Conservation (phyloP, 805 yeast genomes). For the Nakazawaea populi region DNA sequence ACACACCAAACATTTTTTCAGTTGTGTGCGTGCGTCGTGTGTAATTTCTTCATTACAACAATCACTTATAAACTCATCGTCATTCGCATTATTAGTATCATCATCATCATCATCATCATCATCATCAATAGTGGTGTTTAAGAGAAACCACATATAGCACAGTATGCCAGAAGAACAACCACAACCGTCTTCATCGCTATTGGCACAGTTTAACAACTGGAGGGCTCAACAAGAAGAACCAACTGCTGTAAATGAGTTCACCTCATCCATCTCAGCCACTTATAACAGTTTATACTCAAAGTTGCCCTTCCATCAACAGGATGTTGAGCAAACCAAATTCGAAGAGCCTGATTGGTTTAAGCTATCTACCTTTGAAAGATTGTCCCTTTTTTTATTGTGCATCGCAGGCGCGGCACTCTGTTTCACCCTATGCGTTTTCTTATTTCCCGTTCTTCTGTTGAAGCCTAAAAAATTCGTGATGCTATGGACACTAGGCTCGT, state of each 20-base stretch:
- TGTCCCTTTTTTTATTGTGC: slow-evolving; percentile 72
- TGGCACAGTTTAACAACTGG: slow-evolving; percentile 9
- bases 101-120: too few species aligned
- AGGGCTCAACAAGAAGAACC: slow-evolving; percentile 3
- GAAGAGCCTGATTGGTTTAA: slow-evolving; percentile 77
- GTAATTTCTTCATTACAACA: too few species aligned
- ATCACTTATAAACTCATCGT: too few species aligned
- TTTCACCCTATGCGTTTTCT: slow-evolving; percentile 71
- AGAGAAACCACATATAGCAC: neutral
- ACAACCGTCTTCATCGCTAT: slow-evolving; percentile 4
- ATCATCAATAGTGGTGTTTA: too few species aligned
- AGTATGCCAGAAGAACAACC: neutral
- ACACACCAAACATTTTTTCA: too few species aligned
- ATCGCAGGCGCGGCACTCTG: slow-evolving; percentile 74
- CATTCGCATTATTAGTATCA: too few species aligned
- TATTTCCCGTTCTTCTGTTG: slow-evolving; percentile 84
- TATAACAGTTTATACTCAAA: slow-evolving; percentile 54
- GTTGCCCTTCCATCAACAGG: slow-evolving; percentile 58
- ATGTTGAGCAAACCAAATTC: slow-evolving; percentile 29
- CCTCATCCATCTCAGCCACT: slow-evolving; percentile 1
- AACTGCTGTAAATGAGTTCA: neutral
- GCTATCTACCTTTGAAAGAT: slow-evolving; percentile 71
- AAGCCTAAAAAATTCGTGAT: slow-evolving; percentile 89
- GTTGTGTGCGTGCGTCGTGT: too few species aligned
- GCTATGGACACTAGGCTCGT: slow-evolving; percentile 87